Percentiles rank a stretch among this genome's conserved stretches.
Conservation (phyloP, 495 filamentous ascomycete genomes). For the Parathielavia appendiculata region DNA sequence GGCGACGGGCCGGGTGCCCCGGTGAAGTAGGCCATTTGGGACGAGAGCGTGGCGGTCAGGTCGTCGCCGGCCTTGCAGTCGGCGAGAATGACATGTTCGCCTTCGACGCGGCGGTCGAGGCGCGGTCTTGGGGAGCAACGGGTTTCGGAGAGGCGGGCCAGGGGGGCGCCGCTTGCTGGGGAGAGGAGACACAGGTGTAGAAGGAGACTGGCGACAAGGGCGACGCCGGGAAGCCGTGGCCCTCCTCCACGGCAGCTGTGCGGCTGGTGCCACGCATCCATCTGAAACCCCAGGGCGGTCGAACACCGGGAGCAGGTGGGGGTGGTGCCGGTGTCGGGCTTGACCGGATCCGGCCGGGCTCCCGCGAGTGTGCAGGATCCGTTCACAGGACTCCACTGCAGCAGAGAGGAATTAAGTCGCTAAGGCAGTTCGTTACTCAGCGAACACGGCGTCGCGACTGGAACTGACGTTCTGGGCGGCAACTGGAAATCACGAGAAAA, state of each 20-base stretch:
- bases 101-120: background rate
- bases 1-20: conserved; percentile 21
- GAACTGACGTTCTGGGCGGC: too few relatives aligned
- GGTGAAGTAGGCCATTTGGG: conserved; percentile 37
- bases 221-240: background rate
- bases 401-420: too few relatives aligned
- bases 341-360: background rate
- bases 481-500: background rate
- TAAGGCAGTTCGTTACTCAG: too few relatives aligned
- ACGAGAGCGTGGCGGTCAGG: conserved; percentile 21
- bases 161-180: background rate
- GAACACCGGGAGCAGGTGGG: background rate
- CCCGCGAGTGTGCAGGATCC: too few relatives aligned
- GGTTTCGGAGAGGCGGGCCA: background rate
- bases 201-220: conserved; percentile 7
- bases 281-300: background rate
- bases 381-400: too few relatives aligned
- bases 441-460: background rate
- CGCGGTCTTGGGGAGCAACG: background rate
- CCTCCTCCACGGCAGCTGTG: background rate
- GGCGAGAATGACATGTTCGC: conserved; percentile 31
- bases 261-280: background rate
- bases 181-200: background rate
- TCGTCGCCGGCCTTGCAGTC: conserved; percentile 25
- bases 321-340: background rate